Base-by-base conservation (phyloP, 345 rosid genomes). In the Cardamine resedifolia region DNA sequence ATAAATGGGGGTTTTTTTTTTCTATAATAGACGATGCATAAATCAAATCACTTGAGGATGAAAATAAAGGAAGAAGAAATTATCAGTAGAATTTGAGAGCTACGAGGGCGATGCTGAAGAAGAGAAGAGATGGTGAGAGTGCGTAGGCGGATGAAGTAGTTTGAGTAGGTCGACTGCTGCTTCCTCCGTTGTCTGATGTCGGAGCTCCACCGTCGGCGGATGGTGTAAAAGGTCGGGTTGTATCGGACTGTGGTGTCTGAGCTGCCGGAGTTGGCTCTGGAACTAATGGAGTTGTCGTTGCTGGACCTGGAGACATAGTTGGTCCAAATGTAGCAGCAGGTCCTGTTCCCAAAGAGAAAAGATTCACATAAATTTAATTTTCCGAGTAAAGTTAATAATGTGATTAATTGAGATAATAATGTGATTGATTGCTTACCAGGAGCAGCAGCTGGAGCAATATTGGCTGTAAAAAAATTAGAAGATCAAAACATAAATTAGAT, bases 401-500 rank as follows among this genome's bases (percentile, higher is more conserved):
- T 57, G 38, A 53, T 21, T 5, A 12, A 2, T 39, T 6, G 44
- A 49, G 27, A 50, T 27, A 1, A 53, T 34, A 2, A 41, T 28
- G 24, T 60, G 19, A 58, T 7, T 47, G 7, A 14, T 47, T 28
- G 12, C 6, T 19, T 65, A 88, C 98, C 98, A 77, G 96, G 96
- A 73, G 96, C 84, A 64, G 97, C 87, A 83, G 85, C 16, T 48
- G 98, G 94, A 9, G 85, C 49, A 20, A 70, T 81, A 45, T 85
- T 26, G 48, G 87, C 85, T 81, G 86, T 73, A 45, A 72, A 19
- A 18, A 4, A 4, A 4, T 31, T 23, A 3, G 1, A 43, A 3
- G 16, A 50, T 14, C 12, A 48, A 21, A 23, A 58, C 39, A 28
- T 14, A 16, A 7, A 28, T 66, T 26, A 44, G 70, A 53, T 20